phyloP scores from a whole-genome alignment of 805 yeast genomes.

The Kuraishia molischiana region DNA sequence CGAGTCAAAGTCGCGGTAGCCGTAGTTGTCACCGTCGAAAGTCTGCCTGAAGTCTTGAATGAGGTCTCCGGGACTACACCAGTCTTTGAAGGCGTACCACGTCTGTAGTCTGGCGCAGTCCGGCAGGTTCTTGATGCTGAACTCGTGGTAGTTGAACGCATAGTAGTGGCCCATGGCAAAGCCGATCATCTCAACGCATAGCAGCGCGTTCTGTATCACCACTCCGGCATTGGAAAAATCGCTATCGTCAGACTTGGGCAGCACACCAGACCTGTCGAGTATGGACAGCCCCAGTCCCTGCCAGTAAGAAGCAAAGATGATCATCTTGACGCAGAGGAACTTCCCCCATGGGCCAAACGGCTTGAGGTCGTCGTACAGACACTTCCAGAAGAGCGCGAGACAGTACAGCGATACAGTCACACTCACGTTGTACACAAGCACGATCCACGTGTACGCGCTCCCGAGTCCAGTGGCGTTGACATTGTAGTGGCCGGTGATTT shows the following conservation, averaged over 20 bases:
- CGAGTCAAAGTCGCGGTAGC: slow-evolving; percentile 76
- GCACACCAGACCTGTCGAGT: slow-evolving; percentile 35
- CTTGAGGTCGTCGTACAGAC: slow-evolving; percentile 65
- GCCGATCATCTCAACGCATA: slow-evolving; percentile 76
- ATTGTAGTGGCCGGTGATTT: slow-evolving; percentile 38
- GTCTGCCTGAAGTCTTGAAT: slow-evolving; percentile 69
- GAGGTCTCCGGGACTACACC: slow-evolving; percentile 69
- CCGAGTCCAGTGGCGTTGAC: slow-evolving; percentile 35
- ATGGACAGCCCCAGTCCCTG: slow-evolving; percentile 63
- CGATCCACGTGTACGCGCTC: slow-evolving; percentile 55
- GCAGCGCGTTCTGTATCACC: slow-evolving; percentile 64
- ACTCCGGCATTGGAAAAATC: slow-evolving; percentile 23
- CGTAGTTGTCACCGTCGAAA: slow-evolving; percentile 61
- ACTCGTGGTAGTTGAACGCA: slow-evolving; percentile 75
- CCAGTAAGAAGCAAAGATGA: slow-evolving; percentile 98
- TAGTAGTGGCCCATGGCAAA: slow-evolving; percentile 86
- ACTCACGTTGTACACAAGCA: slow-evolving; percentile 63
- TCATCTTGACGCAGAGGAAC: slow-evolving; percentile 84
- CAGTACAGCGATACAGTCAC: slow-evolving; percentile 78
- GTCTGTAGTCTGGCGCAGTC: slow-evolving; percentile 60
- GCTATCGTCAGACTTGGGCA: slow-evolving; percentile 21
- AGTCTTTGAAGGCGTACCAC: slow-evolving; percentile 61
- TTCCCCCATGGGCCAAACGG: slow-evolving; percentile 87
- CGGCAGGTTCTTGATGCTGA: slow-evolving; percentile 49
- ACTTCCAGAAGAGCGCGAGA: slow-evolving; percentile 87